A percentile compares a stretch with the other conserved stretches of the same genome.
phyloP scores from a whole-genome alignment of 169 alveolate genomes.

The Theileria annulata region DNA sequence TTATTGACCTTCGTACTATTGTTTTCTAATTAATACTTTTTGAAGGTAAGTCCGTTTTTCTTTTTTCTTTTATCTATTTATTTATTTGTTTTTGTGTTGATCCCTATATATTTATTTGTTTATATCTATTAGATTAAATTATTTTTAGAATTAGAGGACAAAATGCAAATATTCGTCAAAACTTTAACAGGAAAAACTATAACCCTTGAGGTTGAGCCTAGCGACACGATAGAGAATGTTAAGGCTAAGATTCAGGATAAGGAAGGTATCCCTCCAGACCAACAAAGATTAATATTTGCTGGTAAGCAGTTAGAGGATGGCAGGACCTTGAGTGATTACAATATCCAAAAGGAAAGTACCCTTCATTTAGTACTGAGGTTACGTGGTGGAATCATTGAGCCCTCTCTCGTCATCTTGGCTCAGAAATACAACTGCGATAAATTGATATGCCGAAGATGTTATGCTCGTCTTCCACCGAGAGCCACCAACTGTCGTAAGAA shows the following conservation, averaged over 20 bases:
- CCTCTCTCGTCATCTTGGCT: conserved; percentile 97
- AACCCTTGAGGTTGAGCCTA: conserved; percentile 94
- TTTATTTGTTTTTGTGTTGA: neutral
- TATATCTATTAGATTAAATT: neutral
- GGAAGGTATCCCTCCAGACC: conserved; percentile 99
- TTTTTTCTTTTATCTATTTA: neutral
- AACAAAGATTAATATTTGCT: conserved; percentile 98
- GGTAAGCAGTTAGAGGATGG: conserved; percentile 99
- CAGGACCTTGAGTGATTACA: conserved; percentile 97
- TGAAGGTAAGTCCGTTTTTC: neutral
- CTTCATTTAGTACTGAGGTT: conserved; percentile 96
- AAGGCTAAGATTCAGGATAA: conserved; percentile 96
- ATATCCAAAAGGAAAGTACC: conserved; percentile 97
- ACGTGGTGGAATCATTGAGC: conserved; percentile 99
- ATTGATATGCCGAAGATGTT: conserved; percentile 97
- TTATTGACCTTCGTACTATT: conserved; percentile 13
- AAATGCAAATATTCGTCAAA: conserved; percentile 94
- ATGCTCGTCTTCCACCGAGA: conserved; percentile 99
- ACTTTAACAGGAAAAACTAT: conserved; percentile 96
- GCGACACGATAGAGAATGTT: conserved; percentile 96
- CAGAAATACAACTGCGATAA: conserved; percentile 98
- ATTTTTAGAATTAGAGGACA: conserved; percentile 25
- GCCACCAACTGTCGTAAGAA: conserved; percentile 99
- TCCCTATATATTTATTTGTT: neutral
- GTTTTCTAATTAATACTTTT: neutral